phyloP scores from a whole-genome alignment of 2,329 filamentous ascomycete genomes.

The Parascedosporium putredinis region DNA sequence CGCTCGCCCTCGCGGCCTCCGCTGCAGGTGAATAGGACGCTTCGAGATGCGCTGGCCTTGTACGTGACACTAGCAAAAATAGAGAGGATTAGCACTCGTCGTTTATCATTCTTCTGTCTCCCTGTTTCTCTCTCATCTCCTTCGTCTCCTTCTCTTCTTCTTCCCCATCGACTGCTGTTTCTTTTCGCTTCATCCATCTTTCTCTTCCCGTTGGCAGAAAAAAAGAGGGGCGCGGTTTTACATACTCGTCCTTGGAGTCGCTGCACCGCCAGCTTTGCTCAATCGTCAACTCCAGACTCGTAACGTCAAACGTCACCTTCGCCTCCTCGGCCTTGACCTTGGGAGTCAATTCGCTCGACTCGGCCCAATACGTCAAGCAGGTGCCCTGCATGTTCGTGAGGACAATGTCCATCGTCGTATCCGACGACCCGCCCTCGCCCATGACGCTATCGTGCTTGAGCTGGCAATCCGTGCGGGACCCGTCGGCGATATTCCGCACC shows the following conservation, averaged over 20 bases:
- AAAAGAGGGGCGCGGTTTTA: too few species aligned
- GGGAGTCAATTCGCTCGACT: neutral
- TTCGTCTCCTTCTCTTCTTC: neutral
- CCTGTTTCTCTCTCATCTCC: neutral
- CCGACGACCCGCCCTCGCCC: neutral
- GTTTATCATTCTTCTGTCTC: too few species aligned
- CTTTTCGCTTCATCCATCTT: neutral
- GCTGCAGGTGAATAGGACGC: neutral
- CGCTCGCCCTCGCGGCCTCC: conserved; percentile 1
- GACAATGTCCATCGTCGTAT: neutral
- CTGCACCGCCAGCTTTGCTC: neutral
- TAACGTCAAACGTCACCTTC: neutral
- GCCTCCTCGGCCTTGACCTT: neutral
- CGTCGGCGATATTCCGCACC: neutral
- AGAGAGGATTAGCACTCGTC: neutral
- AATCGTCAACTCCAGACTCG: neutral
- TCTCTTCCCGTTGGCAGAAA: too few species aligned
- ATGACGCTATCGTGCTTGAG: neutral
- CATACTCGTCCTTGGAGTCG: neutral
- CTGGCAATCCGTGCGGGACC: neutral
- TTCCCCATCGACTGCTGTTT: neutral
- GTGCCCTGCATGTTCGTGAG: neutral
- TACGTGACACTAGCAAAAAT: neutral
- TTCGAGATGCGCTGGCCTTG: neutral
- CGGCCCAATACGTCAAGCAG: neutral